Evolutionary conservation across 2,329 filamentous ascomycete species (phyloP).

Genomic region (Phialocephala subalpina): DNA sequence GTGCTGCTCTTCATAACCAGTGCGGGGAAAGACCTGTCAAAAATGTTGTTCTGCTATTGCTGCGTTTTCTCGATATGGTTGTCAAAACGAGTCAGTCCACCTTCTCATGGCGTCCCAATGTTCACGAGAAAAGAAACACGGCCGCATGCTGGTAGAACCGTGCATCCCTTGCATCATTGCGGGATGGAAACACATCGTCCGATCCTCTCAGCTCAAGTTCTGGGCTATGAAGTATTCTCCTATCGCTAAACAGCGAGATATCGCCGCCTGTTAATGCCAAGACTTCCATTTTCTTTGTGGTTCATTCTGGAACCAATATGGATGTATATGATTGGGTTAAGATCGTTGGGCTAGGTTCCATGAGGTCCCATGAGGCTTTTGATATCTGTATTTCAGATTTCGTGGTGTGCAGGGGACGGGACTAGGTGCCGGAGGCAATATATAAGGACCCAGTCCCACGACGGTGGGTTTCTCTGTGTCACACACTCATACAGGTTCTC

Average conservation of each 20-base stretch:
- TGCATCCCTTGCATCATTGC: neutral
- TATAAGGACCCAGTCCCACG: conserved; percentile 20
- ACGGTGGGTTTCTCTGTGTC: neutral
- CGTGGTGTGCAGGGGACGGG: conserved; percentile 16
- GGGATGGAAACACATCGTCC: neutral
- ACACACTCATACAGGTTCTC: conserved; percentile 1
- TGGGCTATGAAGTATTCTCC: conserved; percentile 12
- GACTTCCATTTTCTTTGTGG: conserved; percentile 29
- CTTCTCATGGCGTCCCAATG: neutral
- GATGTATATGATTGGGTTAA: neutral
- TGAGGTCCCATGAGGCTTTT: conserved; percentile 23
- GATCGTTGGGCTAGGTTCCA: no score
- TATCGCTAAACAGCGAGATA: conserved; percentile 29
- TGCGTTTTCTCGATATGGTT: no score
- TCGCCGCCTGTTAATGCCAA: conserved; percentile 33
- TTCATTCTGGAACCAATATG: neutral
- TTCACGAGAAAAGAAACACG: neutral
- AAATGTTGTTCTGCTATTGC: neutral
- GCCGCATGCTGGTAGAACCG: conserved; percentile 10
- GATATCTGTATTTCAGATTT: conserved; percentile 10
- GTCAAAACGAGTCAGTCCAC: conserved; percentile 9
- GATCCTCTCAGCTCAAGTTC: conserved; percentile 15
- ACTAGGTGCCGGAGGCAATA: conserved; percentile 18
- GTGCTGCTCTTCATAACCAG: neutral
- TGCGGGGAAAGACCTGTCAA: neutral